Base-by-base conservation (phyloP, 1,139 yeast species). In the Pichia inconspicua region DNA sequence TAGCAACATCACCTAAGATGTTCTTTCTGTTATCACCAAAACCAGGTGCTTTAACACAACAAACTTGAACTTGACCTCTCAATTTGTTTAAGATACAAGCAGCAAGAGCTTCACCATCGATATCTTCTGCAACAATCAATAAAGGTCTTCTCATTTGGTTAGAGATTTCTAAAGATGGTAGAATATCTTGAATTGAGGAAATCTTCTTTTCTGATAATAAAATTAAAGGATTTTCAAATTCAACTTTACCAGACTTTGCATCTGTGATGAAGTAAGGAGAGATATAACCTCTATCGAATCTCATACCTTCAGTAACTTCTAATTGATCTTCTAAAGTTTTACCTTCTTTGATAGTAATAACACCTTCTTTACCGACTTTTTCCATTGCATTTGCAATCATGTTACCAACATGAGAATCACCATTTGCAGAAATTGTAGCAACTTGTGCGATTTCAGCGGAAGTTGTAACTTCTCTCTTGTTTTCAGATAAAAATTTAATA, bases 331-430 rank as follows among this genome's bases (percentile, higher is more conserved):
- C 96, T 66, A 90, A 77, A 59, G 97, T 90, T 77, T 88, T 89
- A 65, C 97, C 97, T 72, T 90, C 97, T 47, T 86, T 83, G 65
- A 92, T 96, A 61, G 98, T 92, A 68, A 92, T 92, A 55, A 92
- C 98, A 78, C 98, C 98, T 72, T 92, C 98, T 73, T 92, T 94
- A 65, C 98, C 98, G 54, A 92, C 98, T 73, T 92, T 92, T 74
- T 90, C 98, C 98, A 92, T 92, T 62, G 98, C 98, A 52, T 85
- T 82, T 52, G 98, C 97, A 66, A 92, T 78, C 62, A 92, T 75
- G 68, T 83, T 77, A 69, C 98, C 98, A 63, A 92, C 90, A 75
- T 92, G 97, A 46, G 77, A 66, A 68, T 92, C 98, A 60, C 98
- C 98, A 69, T 92, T 92, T 57, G 98, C 98, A 51, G 97, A 89